A percentile compares a stretch with the other conserved stretches of the same genome.
These are phyloP conservation scores for Malus fusca DNA, from an alignment of 306 rosid genomes.

Conservation along the genomic window DNA sequence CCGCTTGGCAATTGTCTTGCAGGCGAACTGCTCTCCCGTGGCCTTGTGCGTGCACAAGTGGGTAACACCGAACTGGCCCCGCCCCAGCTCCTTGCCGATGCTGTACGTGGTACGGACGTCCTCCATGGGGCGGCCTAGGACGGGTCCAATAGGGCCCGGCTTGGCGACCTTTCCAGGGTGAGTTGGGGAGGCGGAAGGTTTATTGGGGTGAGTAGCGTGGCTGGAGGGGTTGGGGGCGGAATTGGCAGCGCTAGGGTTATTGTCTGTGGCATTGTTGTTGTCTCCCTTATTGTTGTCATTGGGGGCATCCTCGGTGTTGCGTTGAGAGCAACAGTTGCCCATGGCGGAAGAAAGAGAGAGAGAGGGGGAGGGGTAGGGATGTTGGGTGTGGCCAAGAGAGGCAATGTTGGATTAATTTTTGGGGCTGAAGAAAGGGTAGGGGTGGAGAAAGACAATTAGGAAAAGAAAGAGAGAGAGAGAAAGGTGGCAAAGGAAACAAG, in stretches of 20 bases:
- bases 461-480: not conserved
- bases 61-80: constrained; percentile 93
- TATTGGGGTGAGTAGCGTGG: constrained; percentile 6
- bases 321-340: constrained; percentile 96
- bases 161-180: constrained; percentile 26
- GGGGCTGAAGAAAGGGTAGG: constrained; percentile 30
- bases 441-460: constrained; percentile 5
- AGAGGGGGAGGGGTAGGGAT: not conserved
- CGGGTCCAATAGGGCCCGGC: constrained; percentile 40
- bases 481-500: constrained; percentile 16
- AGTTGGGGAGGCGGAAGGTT: constrained; percentile 23
- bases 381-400: constrained; percentile 21
- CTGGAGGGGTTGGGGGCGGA: constrained; percentile 6
- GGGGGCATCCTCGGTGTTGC: constrained; percentile 36
- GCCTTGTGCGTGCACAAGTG: constrained; percentile 67
- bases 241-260: not conserved
- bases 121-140: constrained; percentile 85
- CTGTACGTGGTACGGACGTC: constrained; percentile 47
- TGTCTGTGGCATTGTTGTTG: not conserved
- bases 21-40: constrained; percentile 70
- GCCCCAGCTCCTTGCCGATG: constrained; percentile 83
- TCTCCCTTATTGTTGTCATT: constrained; percentile 26
- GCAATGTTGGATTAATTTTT: constrained; percentile 28
- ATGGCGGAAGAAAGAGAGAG: constrained; percentile 42
- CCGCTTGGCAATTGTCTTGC: constrained; percentile 91